Conservation (phyloP, 257 asterid species). For the Datura wrightii region DNA sequence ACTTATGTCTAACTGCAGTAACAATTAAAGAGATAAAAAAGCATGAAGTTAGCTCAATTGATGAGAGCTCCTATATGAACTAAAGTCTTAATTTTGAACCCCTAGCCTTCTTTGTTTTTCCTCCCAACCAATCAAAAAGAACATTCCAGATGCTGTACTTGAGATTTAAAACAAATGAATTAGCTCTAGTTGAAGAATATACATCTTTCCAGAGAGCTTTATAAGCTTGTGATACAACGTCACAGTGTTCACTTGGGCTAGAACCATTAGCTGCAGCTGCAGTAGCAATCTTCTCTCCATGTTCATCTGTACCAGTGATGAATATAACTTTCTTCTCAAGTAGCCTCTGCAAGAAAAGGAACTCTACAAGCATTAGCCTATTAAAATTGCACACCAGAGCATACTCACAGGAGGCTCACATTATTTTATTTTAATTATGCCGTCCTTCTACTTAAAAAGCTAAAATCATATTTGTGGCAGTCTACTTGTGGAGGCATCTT, state of each 20-base stretch:
- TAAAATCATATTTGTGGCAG: background rate
- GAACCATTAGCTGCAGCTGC: constrained; percentile 84
- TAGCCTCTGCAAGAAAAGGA: constrained; percentile 70
- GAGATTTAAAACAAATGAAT: background rate
- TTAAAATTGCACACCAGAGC: background rate
- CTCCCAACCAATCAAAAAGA: constrained; percentile 14
- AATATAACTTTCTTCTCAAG: constrained; percentile 78
- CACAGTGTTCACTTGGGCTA: constrained; percentile 80
- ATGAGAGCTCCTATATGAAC: constrained; percentile 18
- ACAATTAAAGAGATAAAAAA: constrained; percentile 34
- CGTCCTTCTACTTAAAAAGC: background rate
- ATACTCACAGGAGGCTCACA: background rate
- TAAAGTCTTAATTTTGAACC: constrained; percentile 17
- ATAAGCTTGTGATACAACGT: constrained; percentile 76
- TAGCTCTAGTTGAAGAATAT: constrained; percentile 27
- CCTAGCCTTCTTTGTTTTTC: background rate
- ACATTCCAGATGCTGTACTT: background rate
- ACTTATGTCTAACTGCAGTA: constrained; percentile 75
- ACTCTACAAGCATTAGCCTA: constrained; percentile 26
- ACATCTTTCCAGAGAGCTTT: constrained; percentile 85
- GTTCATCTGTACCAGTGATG: constrained; percentile 96
- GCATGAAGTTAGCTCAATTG: constrained; percentile 7
- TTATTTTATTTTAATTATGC: background rate
- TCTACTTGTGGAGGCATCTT: background rate
- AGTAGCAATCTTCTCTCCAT: constrained; percentile 91